Percentiles rank a stretch among this genome's conserved stretches.
Evolutionary conservation across 2,329 filamentous ascomycete genomes (phyloP).

Genomic region (Epichloe sibirici): DNA sequence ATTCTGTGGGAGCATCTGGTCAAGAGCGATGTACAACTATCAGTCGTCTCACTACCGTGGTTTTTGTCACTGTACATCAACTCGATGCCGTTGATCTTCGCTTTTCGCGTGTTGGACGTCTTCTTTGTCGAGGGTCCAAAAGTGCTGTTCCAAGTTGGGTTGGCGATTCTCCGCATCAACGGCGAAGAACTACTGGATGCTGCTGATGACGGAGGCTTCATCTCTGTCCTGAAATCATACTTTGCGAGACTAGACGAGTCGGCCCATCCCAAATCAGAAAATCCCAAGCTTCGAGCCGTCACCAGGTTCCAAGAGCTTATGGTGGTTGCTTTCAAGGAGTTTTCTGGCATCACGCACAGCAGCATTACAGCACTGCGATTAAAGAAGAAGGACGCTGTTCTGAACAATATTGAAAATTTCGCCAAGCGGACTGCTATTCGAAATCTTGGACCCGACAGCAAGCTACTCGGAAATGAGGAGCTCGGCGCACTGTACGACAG

Average conservation of each 20-base stretch:
- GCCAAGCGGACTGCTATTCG: conserved; percentile 93
- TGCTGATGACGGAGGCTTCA: conserved; percentile 89
- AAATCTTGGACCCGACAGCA: conserved; percentile 92
- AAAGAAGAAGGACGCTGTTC: conserved; percentile 87
- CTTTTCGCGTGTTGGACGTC: conserved; percentile 89
- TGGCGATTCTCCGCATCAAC: conserved; percentile 95
- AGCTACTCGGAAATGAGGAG: conserved; percentile 74
- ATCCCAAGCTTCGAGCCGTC: conserved; percentile 84
- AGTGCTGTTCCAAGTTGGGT: conserved; percentile 89
- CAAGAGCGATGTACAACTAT: conserved; percentile 92
- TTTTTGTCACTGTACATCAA: conserved; percentile 98
- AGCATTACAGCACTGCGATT: conserved; percentile 80
- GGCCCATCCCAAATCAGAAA: conserved; percentile 89
- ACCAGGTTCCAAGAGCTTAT: conserved; percentile 96
- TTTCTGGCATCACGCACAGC: conserved; percentile 85
- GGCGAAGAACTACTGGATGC: conserved; percentile 92
- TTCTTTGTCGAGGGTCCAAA: conserved; percentile 98
- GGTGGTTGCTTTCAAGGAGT: conserved; percentile 98
- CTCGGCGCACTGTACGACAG: conserved; percentile 84
- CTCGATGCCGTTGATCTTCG: conserved; percentile 97
- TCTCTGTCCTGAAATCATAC: conserved; percentile 89
- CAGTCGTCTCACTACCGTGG: conserved; percentile 94
- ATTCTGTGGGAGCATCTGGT: conserved; percentile 97
- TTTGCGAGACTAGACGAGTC: conserved; percentile 90
- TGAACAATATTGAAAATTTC: conserved; percentile 94